Percentiles rank a stretch among this genome's conserved stretches.
Conservation (phyloP, 805 yeast species). For the Saccharomycopsis javanensis region DNA sequence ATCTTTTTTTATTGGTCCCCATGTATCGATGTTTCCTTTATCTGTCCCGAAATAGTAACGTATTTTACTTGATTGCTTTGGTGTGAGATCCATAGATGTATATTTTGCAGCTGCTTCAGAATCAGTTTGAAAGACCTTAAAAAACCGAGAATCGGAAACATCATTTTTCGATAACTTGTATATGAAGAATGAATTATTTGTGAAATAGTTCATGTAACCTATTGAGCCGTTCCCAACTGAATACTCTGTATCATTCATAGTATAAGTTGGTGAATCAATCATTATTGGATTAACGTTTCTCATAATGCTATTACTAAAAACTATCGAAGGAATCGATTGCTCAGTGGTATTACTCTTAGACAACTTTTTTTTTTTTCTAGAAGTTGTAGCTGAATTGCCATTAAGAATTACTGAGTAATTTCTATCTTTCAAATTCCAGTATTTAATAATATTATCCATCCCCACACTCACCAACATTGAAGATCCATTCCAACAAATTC, state of each 20-base stretch:
- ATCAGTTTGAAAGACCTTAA: neutral
- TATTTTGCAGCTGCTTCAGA: neutral
- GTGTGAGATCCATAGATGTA: neutral
- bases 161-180: neutral
- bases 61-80: neutral
- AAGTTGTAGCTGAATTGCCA: neutral
- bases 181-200: neutral
- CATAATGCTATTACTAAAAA: neutral
- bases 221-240: neutral
- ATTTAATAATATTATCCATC: slow-evolving; percentile 66
- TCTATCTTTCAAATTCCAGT: slow-evolving; percentile 53
- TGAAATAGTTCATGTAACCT: neutral
- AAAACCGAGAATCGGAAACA: neutral
- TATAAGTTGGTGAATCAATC: neutral
- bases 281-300: neutral
- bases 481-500: slow-evolving; percentile 67
- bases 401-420: neutral
- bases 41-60: neutral
- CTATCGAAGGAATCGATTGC: neutral
- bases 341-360: neutral
- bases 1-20: neutral
- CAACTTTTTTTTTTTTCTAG: neutral
- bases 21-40: neutral
- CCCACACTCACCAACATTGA: slow-evolving; percentile 56
- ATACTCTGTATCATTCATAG: neutral